phyloP scores from a whole-genome alignment of 768 basidiomycete species.

The Trametes cubensis region DNA sequence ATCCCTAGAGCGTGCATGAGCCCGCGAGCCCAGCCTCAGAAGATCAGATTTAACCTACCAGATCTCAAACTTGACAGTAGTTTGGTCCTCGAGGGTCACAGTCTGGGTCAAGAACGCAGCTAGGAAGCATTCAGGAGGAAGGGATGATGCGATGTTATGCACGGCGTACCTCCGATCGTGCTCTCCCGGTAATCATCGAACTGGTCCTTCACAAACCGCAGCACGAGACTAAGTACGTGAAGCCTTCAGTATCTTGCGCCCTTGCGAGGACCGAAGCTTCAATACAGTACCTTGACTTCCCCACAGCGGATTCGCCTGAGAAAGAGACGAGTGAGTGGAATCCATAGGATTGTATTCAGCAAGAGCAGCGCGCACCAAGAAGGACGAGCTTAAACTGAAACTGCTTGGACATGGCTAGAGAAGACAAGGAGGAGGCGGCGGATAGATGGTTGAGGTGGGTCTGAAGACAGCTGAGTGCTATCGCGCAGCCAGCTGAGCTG shows the following conservation, averaged over 20 bases:
- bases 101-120: constrained; percentile 99
- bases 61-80: constrained; percentile 97
- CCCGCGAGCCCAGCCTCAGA: background rate
- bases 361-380: constrained; percentile 62
- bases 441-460: constrained; percentile 21
- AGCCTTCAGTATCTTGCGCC: constrained; percentile 28
- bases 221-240: constrained; percentile 65
- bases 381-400: constrained; percentile 96
- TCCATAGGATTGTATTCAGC: too few relatives aligned
- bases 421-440: constrained; percentile 34
- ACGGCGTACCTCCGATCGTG: constrained; percentile 79
- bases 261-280: constrained; percentile 26
- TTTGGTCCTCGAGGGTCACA: constrained; percentile 84
- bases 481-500: constrained; percentile 19
- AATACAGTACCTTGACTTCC: constrained; percentile 79
- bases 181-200: constrained; percentile 96
- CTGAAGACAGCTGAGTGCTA: constrained; percentile 23
- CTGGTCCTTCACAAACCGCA: constrained; percentile 95
- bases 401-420: constrained; percentile 80
- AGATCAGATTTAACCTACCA: constrained; percentile 56
- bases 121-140: constrained; percentile 38
- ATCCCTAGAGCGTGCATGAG: constrained; percentile 59
- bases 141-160: constrained; percentile 17
- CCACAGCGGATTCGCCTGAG: constrained; percentile 94
- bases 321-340: constrained; percentile 3